phyloP scores from a whole-genome alignment of 2,329 filamentous ascomycete genomes.

The Scedosporium aurantiacum region DNA sequence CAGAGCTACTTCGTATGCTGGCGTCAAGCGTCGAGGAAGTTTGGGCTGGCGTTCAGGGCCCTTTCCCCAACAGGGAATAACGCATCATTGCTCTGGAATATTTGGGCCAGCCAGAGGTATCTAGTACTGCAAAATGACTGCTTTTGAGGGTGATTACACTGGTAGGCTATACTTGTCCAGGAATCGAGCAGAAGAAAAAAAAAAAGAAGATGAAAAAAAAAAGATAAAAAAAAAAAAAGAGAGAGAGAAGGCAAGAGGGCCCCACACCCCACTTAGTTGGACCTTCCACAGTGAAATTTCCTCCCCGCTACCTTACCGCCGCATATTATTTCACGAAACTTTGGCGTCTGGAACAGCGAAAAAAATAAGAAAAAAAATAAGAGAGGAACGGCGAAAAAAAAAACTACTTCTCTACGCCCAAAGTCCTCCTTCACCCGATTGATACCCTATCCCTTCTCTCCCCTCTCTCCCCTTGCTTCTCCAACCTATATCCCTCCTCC shows the following conservation, averaged over 20 bases:
- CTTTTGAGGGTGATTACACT: no score
- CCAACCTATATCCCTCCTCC: neutral
- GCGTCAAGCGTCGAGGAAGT: no score
- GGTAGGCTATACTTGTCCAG: no score
- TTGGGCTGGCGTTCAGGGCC: no score
- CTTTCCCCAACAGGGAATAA: no score
- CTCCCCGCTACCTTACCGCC: neutral
- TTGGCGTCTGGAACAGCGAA: neutral
- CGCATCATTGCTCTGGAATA: no score
- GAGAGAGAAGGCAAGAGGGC: neutral
- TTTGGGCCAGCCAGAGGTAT: no score
- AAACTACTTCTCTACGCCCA: neutral
- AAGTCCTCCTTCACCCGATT: neutral
- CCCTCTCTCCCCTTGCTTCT: neutral
- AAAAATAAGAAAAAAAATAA: neutral
- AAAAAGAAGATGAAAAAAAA: neutral
- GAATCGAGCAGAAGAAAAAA: neutral
- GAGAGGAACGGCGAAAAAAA: neutral
- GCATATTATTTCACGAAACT: neutral
- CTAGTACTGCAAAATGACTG: no score
- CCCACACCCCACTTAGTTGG: neutral
- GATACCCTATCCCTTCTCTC: neutral
- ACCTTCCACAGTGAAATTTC: neutral
- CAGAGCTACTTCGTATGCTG: no score
- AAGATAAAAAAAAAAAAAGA: constrained; percentile 2